phyloP scores from a whole-genome alignment of 192 early-diverging fungal genomes.

The Coemansia sp. region DNA sequence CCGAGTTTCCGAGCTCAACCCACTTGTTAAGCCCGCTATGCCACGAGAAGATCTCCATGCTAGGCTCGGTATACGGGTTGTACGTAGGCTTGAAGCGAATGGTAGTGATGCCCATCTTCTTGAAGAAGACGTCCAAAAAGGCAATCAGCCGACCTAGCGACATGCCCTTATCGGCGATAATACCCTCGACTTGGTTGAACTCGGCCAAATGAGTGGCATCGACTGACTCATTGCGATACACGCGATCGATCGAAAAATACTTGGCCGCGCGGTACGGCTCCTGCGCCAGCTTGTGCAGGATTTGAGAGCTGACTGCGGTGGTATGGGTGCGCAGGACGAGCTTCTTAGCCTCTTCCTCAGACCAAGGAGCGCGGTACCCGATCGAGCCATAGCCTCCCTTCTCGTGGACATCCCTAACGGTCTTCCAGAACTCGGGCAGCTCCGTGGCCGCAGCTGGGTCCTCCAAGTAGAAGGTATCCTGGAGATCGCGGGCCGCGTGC shows the following conservation, averaged over 20 bases:
- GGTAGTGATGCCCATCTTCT: slow-evolving; percentile 92
- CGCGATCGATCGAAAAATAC: slow-evolving; percentile 99
- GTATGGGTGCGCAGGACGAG: slow-evolving; percentile 96
- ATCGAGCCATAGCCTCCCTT: slow-evolving; percentile 93
- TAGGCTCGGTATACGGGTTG: slow-evolving; percentile 99
- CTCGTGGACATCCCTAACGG: slow-evolving; percentile 89
- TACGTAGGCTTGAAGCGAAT: slow-evolving; percentile 99
- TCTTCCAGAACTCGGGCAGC: slow-evolving; percentile 91
- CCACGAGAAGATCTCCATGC: slow-evolving; percentile 99
- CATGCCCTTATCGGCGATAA: slow-evolving; percentile 94
- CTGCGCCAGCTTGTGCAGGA: slow-evolving; percentile 93
- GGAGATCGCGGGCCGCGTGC: slow-evolving; percentile 88
- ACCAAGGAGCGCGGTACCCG: slow-evolving; percentile 95
- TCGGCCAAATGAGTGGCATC: slow-evolving; percentile 99
- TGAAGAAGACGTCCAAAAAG: slow-evolving; percentile 94
- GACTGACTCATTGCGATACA: slow-evolving; percentile 97
- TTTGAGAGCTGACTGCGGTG: slow-evolving; percentile 86
- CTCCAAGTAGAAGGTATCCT: slow-evolving; percentile 81
- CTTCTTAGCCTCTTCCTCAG: slow-evolving; percentile 87
- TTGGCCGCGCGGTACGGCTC: slow-evolving; percentile 90
- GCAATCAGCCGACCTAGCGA: slow-evolving; percentile 97
- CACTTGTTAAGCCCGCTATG: slow-evolving; percentile 85
- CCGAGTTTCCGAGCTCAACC: slow-evolving; percentile 97
- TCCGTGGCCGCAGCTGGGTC: slow-evolving; percentile 63
- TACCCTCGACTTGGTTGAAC: slow-evolving; percentile 99